phyloP scores from a whole-genome alignment of 2,329 filamentous ascomycete genomes.

The Ophiostoma himal-ulmi region DNA sequence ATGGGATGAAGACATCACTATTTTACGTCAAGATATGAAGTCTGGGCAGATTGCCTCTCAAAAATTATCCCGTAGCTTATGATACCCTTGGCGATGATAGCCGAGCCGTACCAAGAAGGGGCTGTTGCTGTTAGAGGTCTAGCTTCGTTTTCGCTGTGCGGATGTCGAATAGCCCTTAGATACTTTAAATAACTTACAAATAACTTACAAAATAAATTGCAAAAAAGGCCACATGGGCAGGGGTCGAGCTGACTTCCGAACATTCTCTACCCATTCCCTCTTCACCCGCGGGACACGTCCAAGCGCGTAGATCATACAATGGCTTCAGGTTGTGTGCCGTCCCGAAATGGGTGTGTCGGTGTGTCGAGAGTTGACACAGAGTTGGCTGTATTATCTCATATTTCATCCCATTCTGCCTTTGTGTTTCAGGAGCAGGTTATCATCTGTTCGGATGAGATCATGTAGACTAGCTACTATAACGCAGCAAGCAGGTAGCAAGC shows the following conservation, averaged over 20 bases:
- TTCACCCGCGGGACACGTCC: slow-evolving; percentile 16
- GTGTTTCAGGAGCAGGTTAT: neutral
- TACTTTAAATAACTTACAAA: too few species aligned
- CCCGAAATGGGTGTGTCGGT: neutral
- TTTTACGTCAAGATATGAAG: neutral
- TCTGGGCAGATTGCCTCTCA: neutral
- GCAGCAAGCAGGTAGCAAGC: too few species aligned
- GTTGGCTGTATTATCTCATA: neutral
- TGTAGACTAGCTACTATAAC: neutral
- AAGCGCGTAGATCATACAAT: slow-evolving; percentile 20
- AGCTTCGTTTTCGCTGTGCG: too few species aligned
- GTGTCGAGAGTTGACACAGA: neutral
- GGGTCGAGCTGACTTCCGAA: too few species aligned
- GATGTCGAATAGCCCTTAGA: too few species aligned
- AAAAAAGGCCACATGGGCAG: too few species aligned
- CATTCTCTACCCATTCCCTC: slow-evolving; percentile 10
- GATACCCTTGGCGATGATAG: neutral
- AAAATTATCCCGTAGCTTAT: neutral
- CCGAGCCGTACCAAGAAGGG: neutral
- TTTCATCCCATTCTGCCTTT: neutral
- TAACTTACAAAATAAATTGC: too few species aligned
- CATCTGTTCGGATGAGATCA: neutral
- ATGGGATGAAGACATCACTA: neutral
- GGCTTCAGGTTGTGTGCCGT: neutral
- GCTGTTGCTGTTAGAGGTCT: neutral